Base-by-base conservation (phyloP, 1,139 yeast genomes). In the Wickerhamomyces sp. region DNA sequence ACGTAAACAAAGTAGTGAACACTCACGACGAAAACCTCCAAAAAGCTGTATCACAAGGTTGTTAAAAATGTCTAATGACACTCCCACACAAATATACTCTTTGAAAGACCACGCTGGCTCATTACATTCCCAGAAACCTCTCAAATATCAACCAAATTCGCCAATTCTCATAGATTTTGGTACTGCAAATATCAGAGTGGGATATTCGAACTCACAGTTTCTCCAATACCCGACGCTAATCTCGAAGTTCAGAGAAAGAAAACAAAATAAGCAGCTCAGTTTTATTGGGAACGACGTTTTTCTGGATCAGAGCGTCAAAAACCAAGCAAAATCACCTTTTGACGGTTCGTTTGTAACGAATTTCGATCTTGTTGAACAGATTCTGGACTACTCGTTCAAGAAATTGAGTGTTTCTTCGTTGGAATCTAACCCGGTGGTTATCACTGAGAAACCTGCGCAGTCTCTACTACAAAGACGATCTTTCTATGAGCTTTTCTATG, bases 111-210 rank as follows among this genome's bases (percentile, higher is more conserved):
- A 45, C 30, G 27, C 48, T 2, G 46, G 38, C 16, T 36, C 43
- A 10, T 27, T 28, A 4, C 35, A 50, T 1, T 59, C 68, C 0
- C 88, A 84, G 55, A 80, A 82, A 0, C 74, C 76, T 48, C 69
- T 61, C 9, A 65, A 70, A 31, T 85, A 85, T 64, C 61, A 67
- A 36, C 46, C 68, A 2, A 76, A 74, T 3, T 68, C 72, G 0
- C 96, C 97, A 4, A 85, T 90, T 41, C 95, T 94, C 12, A 66
- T 86, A 9, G 95, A 86, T 61, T 64, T 89, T 41, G 97, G 97
- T 2, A 67, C 92, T 3, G 72, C 78, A 37, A 67, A 72, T 31
- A 71, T 87, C 35, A 74, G 94, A 47, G 76, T 83, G 1, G 98
- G 98, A 0, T 71, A 83, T 47, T 78, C 85, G 26, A 68, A 70